A percentile compares a stretch with the other conserved stretches of the same genome.
These are phyloP conservation scores for Xylaria grammica DNA, from an alignment of 495 filamentous ascomycete species.

Conservation along the genomic window DNA sequence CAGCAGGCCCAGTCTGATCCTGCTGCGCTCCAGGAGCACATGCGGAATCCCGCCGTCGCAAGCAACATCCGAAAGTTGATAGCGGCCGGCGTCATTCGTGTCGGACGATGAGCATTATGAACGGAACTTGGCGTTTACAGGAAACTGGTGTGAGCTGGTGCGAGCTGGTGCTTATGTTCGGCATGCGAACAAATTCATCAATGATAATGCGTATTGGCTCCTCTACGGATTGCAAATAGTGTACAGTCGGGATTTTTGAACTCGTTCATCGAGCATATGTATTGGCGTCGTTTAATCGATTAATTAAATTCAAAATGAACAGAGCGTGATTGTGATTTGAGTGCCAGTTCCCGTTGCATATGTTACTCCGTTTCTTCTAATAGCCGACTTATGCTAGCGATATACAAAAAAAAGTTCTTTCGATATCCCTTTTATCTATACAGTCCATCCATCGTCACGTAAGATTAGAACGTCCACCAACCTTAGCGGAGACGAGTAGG, in stretches of 20 bases:
- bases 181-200: conserved; percentile 3
- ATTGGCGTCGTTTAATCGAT: conserved; percentile 4
- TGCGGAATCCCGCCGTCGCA: conserved; percentile 85
- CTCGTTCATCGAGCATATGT: conserved; percentile 2
- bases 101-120: conserved; percentile 58
- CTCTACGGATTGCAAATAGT: conserved; percentile 11
- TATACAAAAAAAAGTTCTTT: no score
- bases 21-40: conserved; percentile 90
- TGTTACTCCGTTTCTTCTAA: no score
- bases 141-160: conserved; percentile 5
- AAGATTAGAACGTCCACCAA: not conserved
- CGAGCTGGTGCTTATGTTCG: not conserved
- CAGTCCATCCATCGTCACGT: no score
- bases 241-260: conserved; percentile 10
- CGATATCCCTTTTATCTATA: no score
- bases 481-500: not conserved
- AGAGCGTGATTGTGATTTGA: conserved; percentile 10
- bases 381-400: no score
- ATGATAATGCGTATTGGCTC: not conserved
- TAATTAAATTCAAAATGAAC: conserved; percentile 17
- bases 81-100: conserved; percentile 87
- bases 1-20: conserved; percentile 95
- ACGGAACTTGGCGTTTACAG: conserved; percentile 17
- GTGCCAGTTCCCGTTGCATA: not conserved
- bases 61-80: conserved; percentile 91